These are phyloP conservation scores for Ganoderma multipileum DNA, from an alignment of 1,284 basidiomycete species.

Conservation along the genomic window DNA sequence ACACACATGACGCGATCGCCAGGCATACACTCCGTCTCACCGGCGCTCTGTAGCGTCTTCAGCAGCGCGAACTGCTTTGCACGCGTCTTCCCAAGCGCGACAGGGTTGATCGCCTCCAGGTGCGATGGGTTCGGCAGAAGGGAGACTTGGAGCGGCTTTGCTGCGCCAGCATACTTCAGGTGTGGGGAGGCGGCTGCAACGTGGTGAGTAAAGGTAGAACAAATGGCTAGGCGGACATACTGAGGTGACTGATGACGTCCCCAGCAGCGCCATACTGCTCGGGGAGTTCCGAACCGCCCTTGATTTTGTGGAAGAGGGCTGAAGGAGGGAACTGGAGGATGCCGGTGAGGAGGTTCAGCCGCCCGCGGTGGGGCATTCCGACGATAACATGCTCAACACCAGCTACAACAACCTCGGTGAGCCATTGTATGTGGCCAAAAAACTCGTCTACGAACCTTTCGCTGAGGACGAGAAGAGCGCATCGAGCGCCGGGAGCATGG, in stretches of 20 bases:
- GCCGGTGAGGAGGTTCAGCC: constrained; percentile 86
- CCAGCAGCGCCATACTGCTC: constrained; percentile 76
- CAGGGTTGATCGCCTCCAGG: constrained; percentile 86
- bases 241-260: constrained; percentile 87
- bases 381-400: constrained; percentile 78
- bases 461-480: constrained; percentile 75
- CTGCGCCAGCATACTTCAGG: constrained; percentile 59
- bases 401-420: constrained; percentile 45
- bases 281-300: constrained; percentile 76
- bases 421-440: neutral
- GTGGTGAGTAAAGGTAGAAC: constrained; percentile 4
- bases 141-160: constrained; percentile 70
- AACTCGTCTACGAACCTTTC: constrained; percentile 48
- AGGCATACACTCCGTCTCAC: constrained; percentile 70
- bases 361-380: constrained; percentile 88
- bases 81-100: constrained; percentile 88
- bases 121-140: constrained; percentile 90
- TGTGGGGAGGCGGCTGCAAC: constrained; percentile 63
- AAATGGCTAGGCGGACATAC: constrained; percentile 43
- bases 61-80: constrained; percentile 90
- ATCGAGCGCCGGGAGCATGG: constrained; percentile 87
- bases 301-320: constrained; percentile 85
- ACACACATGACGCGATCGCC: constrained; percentile 89
- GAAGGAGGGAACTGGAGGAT: constrained; percentile 71
- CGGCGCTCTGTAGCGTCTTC: constrained; percentile 48